phyloP scores from a whole-genome alignment of 208 protist species.

The Plasmodiophora brassicae region DNA sequence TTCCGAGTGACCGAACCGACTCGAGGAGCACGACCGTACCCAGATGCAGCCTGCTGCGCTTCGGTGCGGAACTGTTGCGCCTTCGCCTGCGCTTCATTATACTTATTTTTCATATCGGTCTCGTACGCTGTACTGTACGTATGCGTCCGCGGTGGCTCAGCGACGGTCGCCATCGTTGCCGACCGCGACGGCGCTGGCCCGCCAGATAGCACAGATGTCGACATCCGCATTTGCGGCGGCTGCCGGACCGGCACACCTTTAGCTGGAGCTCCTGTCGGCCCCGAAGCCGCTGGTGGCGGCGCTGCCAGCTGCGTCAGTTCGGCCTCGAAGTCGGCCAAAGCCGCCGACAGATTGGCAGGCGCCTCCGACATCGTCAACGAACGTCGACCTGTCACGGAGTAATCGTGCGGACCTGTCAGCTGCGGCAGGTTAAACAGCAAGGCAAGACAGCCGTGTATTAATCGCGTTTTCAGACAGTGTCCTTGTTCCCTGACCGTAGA shows the following conservation, averaged over 20 bases:
- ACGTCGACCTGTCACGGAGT: too few relatives aligned
- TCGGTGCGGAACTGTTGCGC: not conserved
- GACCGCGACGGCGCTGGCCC: too few relatives aligned
- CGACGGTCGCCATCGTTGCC: too few relatives aligned
- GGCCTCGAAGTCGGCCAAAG: constrained; percentile 18
- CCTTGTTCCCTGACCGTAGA: not conserved
- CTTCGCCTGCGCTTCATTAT: constrained; percentile 23
- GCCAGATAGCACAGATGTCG: too few relatives aligned
- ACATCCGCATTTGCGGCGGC: too few relatives aligned
- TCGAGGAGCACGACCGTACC: not conserved
- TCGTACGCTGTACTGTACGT: not conserved
- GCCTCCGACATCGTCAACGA: not conserved
- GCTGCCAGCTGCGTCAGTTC: too few relatives aligned
- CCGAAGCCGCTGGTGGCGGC: too few relatives aligned
- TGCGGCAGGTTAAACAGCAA: too few relatives aligned
- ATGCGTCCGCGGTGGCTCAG: not conserved
- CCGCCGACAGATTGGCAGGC: not conserved
- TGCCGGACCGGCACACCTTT: too few relatives aligned
- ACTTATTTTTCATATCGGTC: not conserved
- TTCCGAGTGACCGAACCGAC: constrained; percentile 26
- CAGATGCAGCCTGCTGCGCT: not conserved
- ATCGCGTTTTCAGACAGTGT: constrained; percentile 1
- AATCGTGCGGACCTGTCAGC: too few relatives aligned
- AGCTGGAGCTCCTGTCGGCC: too few relatives aligned
- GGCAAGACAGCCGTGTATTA: too few relatives aligned